Evolutionary conservation across 306 rosid genomes (phyloP).

Genomic region (Prunus campanulata): DNA sequence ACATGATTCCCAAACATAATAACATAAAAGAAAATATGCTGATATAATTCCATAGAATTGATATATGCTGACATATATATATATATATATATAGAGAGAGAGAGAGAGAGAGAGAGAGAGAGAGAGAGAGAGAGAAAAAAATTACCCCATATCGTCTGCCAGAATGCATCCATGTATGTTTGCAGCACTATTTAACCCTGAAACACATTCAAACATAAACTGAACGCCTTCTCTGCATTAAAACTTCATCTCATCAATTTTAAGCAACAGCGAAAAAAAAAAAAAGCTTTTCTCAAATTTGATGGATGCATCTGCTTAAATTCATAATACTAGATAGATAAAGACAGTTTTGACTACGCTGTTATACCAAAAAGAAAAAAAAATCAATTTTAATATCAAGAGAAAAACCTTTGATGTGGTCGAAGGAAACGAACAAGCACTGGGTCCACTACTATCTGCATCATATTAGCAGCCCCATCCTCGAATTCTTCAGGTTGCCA

Average conservation of each 20-base stretch:
- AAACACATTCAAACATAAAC: constrained; percentile 93
- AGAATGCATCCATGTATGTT: constrained; percentile 86
- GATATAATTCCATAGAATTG: background rate
- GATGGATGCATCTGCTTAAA: constrained; percentile 1
- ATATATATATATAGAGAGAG: background rate
- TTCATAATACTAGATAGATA: background rate
- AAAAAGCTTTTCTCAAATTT: background rate
- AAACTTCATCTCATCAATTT: constrained; percentile 24
- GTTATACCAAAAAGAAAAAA: background rate
- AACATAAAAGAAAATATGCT: background rate
- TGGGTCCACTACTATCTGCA: constrained; percentile 60
- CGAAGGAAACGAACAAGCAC: constrained; percentile 89
- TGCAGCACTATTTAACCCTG: constrained; percentile 54
- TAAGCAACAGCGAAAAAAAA: background rate
- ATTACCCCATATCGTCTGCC: constrained; percentile 97
- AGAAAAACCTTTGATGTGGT: constrained; percentile 78
- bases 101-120: background rate
- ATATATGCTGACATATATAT: background rate
- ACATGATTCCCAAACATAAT: background rate
- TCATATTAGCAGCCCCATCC: constrained; percentile 30
- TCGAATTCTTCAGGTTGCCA: constrained; percentile 71
- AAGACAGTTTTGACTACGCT: background rate
- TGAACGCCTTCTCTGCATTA: constrained; percentile 93
- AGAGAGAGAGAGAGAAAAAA: constrained; percentile 20
- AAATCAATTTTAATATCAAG: background rate